Conservation (phyloP, 225 moss, liverwort and hornwort species). For the Marchantia paleacea region DNA sequence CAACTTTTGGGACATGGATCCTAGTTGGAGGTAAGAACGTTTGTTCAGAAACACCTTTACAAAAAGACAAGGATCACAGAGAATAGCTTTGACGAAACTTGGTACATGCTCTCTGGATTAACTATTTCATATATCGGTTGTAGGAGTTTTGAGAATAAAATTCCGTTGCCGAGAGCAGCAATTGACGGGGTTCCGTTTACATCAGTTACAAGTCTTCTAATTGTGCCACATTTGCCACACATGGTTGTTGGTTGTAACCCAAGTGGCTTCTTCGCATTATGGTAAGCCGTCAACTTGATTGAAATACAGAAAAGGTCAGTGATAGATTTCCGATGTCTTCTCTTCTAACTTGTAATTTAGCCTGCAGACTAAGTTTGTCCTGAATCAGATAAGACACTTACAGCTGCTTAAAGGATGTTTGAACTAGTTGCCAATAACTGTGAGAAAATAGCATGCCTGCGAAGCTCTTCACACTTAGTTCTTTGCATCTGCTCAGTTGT, state of each 20-base stretch:
- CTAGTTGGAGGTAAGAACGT: slow-evolving; percentile 33
- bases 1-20: slow-evolving; percentile 39
- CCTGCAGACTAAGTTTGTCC: too few species aligned
- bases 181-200: slow-evolving; percentile 21
- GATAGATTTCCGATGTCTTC: too few species aligned
- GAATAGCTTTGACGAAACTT: background rate
- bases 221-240: slow-evolving; percentile 30
- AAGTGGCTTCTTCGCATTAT: slow-evolving; percentile 36
- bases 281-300: slow-evolving; percentile 21
- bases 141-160: slow-evolving; percentile 24
- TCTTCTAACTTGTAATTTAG: too few species aligned
- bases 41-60: background rate
- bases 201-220: slow-evolving; percentile 32
- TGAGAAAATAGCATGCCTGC: too few species aligned
- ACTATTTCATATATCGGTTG: background rate
- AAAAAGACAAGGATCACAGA: background rate
- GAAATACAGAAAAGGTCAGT: too few species aligned
- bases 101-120: background rate
- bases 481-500: too few species aligned
- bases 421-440: too few species aligned
- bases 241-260: slow-evolving; percentile 36
- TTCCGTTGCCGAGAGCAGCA: slow-evolving; percentile 25
- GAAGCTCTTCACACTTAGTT: too few species aligned
- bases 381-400: too few species aligned
- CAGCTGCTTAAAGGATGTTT: too few species aligned